These are phyloP conservation scores for Termitomyces sp. DNA, from an alignment of 768 basidiomycete genomes.

Conservation along the genomic window DNA sequence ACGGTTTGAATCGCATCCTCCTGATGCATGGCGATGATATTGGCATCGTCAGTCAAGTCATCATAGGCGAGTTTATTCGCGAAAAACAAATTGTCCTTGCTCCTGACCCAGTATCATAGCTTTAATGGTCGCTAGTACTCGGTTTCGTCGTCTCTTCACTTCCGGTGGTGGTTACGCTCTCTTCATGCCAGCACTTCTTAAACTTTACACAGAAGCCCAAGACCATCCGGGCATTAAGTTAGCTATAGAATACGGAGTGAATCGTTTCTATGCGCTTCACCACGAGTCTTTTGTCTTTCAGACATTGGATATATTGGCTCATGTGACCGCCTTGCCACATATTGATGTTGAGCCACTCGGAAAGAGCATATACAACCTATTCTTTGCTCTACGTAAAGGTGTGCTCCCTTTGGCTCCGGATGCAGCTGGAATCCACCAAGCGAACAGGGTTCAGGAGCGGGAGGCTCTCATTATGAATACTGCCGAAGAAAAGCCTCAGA, in stretches of 20 bases:
- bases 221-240: constrained; percentile 49
- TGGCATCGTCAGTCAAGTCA: constrained; percentile 67
- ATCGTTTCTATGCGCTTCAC: constrained; percentile 71
- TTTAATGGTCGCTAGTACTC: constrained; percentile 69
- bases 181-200: constrained; percentile 70
- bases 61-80: constrained; percentile 50
- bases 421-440: constrained; percentile 60
- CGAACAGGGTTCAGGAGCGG: constrained; percentile 59
- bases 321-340: constrained; percentile 43
- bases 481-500: constrained; percentile 70
- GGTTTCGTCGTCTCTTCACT: constrained; percentile 72
- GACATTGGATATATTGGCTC: constrained; percentile 56
- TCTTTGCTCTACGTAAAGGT: constrained; percentile 49
- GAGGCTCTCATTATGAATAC: constrained; percentile 66
- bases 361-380: constrained; percentile 49
- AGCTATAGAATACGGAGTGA: constrained; percentile 68
- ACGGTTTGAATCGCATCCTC: constrained; percentile 67
- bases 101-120: constrained; percentile 29
- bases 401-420: constrained; percentile 39
- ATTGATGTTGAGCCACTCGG: constrained; percentile 49
- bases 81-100: neutral
- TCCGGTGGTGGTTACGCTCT: constrained; percentile 68
- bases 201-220: constrained; percentile 62
- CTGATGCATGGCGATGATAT: constrained; percentile 67
- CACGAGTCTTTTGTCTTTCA: constrained; percentile 73